These are phyloP conservation scores for Candida sojae DNA, from an alignment of 1,139 yeast species.

Conservation along the genomic window DNA sequence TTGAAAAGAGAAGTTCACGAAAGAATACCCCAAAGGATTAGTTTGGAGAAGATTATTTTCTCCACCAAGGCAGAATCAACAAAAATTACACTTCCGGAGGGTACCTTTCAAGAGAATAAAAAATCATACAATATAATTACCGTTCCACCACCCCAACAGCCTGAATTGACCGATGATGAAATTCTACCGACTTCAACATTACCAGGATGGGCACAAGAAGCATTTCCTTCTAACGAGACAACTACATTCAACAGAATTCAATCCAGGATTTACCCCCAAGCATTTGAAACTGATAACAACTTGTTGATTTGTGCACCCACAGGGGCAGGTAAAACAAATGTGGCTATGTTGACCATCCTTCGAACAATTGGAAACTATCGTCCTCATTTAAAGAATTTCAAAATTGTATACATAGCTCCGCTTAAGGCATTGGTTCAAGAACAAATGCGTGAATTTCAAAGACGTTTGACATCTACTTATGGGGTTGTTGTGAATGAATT, in stretches of 20 bases:
- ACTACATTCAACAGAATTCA: slow-evolving; percentile 77
- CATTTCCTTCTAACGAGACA: slow-evolving; percentile 72
- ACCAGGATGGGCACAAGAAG: slow-evolving; percentile 82
- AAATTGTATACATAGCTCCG: slow-evolving; percentile 91
- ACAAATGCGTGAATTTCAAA: slow-evolving; percentile 83
- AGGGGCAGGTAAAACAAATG: slow-evolving; percentile 98
- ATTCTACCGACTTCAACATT: slow-evolving; percentile 61
- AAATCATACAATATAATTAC: slow-evolving; percentile 83
- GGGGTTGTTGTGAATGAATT: slow-evolving; percentile 82
- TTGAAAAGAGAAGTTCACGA: slow-evolving; percentile 19
- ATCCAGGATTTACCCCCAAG: slow-evolving; percentile 76
- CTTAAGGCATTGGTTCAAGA: slow-evolving; percentile 94
- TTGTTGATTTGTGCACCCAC: slow-evolving; percentile 93
- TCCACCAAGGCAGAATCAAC: slow-evolving; percentile 66
- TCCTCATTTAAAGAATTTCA: slow-evolving; percentile 58
- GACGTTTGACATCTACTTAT: slow-evolving; percentile 60
- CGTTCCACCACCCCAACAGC: slow-evolving; percentile 74
- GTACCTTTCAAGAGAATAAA: slow-evolving; percentile 76
- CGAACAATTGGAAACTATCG: slow-evolving; percentile 60
- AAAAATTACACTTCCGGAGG: slow-evolving; percentile 75
- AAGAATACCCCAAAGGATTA: slow-evolving; percentile 57
- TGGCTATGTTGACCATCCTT: slow-evolving; percentile 80
- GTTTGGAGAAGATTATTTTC: slow-evolving; percentile 63
- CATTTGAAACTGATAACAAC: slow-evolving; percentile 71
- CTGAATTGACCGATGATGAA: slow-evolving; percentile 40